Conservation (phyloP, 345 rosid species). For the Excoecaria agallocha region DNA sequence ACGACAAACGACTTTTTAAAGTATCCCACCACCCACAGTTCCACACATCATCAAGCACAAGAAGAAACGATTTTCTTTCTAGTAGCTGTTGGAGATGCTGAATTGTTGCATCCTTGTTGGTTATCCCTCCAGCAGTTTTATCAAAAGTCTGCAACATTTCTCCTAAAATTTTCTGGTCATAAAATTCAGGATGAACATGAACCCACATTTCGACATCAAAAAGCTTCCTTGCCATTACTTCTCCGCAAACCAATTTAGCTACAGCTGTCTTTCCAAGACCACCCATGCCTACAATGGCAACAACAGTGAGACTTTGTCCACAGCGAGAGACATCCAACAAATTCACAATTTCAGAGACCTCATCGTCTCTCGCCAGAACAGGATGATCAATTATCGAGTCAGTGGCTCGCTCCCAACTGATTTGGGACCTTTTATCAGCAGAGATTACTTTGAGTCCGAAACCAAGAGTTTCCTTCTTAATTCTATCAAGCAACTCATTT, state of each 20-base stretch:
- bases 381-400: not conserved
- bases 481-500: not conserved
- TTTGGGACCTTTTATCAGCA: too few relatives aligned
- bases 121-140: not conserved
- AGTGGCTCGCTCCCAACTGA: not conserved
- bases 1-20: slow-evolving; percentile 10
- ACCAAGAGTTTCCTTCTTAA: not conserved
- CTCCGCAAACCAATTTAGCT: slow-evolving; percentile 6
- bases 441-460: not conserved
- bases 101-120: not conserved
- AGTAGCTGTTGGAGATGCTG: not conserved
- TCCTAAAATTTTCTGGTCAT: slow-evolving; percentile 2
- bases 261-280: slow-evolving; percentile 30
- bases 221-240: not conserved
- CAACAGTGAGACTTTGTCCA: too few relatives aligned
- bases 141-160: slow-evolving; percentile 9
- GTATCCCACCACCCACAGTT: slow-evolving; percentile 11
- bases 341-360: too few relatives aligned
- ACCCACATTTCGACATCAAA: not conserved
- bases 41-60: slow-evolving; percentile 31
- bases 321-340: too few relatives aligned
- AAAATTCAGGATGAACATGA: not conserved
- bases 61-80: slow-evolving; percentile 5
- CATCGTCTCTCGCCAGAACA: too few relatives aligned
- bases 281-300: slow-evolving; percentile 22